A percentile compares a stretch with the other conserved stretches of the same genome.
Evolutionary conservation across 73 alveolate genomes (phyloP).

Genomic region (Effrenium voratum): DNA sequence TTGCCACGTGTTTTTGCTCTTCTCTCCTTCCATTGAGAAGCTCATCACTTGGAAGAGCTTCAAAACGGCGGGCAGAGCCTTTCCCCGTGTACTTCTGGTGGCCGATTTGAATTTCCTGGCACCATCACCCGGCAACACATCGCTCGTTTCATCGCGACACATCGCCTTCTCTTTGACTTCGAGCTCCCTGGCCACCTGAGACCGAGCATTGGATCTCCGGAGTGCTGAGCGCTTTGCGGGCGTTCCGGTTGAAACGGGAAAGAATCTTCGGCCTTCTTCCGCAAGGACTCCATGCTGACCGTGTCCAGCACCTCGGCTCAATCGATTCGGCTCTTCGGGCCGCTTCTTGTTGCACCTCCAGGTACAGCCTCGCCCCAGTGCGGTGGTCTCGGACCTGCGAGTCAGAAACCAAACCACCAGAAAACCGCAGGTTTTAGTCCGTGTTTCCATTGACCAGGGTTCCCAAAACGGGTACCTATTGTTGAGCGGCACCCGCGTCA

Average conservation of each 20-base stretch:
- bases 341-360: constrained; percentile 22
- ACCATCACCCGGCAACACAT: neutral
- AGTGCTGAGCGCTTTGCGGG: too few species aligned
- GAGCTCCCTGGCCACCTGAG: constrained; percentile 78
- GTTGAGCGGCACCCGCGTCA: too few species aligned
- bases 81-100: constrained; percentile 73
- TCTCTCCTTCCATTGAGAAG: constrained; percentile 70
- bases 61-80: constrained; percentile 65
- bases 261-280: constrained; percentile 87
- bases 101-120: constrained; percentile 71
- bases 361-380: constrained; percentile 73
- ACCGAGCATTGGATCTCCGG: too few species aligned
- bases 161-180: constrained; percentile 74
- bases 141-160: neutral
- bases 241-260: too few species aligned
- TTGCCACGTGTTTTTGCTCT: neutral
- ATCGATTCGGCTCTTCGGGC: neutral
- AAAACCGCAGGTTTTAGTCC: too few species aligned
- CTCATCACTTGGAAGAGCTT: constrained; percentile 82
- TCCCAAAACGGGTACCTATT: neutral
- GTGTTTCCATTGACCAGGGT: neutral
- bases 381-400: constrained; percentile 71
- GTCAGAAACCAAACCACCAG: neutral
- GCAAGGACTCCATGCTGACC: constrained; percentile 70
- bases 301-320: constrained; percentile 83